Evolutionary conservation across 208 protist species (phyloP), one percentile per base, ranked within the genome.

Genomic region (Naegleria gruberi): DNA sequence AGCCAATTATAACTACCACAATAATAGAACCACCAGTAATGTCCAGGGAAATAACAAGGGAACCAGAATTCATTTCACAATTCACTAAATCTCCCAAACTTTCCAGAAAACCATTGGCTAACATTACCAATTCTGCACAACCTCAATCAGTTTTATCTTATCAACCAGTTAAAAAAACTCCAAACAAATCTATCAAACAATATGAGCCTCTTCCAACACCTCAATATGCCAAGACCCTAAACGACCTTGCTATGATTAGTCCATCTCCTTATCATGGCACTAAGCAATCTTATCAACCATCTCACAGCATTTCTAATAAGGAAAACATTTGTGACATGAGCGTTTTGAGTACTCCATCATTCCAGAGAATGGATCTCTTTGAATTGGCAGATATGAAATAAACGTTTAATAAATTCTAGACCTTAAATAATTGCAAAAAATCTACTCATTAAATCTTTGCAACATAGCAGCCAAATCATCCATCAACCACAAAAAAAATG

Each of bases 341-440:
- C n/a, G 65, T 77, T 26, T 37, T 77, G 34, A 77, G 65, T 8
- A 77, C 17, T 19, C 17, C 30, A 37, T 37, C 65, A 77, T 77
- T 77, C 30, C 17, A 77, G 65, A 77, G 30, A 37, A 37, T 37
- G 30, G 30, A 77, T 77, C 30, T 77, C 17, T 77, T 77, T 37
- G 65, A 77, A 37, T 87, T 65, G n/a, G 83, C 83, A 37, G 46
- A 89, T 91, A 51, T 87, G n/a, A 10, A 77, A 81, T 77, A 91
- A 91, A n/a, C n/a, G n/a, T n/a, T n/a, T n/a, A n/a, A n/a, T n/a
- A n/a, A n/a, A n/a, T n/a, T n/a, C n/a, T n/a, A n/a, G n/a, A n/a
- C n/a, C n/a, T n/a, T n/a, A n/a, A n/a, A n/a, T n/a, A n/a, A n/a
- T n/a, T n/a, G n/a, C n/a, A n/a, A n/a, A n/a, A n/a, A n/a, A n/a